These are phyloP conservation scores for Pseudogymnoascus sp. DNA, from an alignment of 2,329 filamentous ascomycete species.

Conservation along the genomic window DNA sequence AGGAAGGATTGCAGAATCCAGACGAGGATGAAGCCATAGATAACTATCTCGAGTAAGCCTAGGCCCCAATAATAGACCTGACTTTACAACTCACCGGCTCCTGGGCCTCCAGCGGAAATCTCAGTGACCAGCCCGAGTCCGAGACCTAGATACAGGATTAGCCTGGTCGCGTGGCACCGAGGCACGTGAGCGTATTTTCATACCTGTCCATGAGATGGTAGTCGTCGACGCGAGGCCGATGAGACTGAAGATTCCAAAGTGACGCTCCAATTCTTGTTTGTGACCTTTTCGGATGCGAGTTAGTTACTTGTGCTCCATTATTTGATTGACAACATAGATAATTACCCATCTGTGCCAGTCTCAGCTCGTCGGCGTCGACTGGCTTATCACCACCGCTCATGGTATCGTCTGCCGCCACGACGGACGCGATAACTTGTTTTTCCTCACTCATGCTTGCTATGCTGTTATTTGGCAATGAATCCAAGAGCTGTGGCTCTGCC, in stretches of 20 bases:
- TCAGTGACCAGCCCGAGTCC: conserved; percentile 39
- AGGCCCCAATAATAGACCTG: not conserved
- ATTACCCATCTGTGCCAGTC: conserved; percentile 38
- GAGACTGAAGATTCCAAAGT: conserved; percentile 40
- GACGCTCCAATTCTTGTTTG: conserved; percentile 40
- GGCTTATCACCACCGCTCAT: not conserved
- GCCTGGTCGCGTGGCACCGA: not conserved
- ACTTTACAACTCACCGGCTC: conserved; percentile 26
- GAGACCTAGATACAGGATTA: conserved; percentile 25
- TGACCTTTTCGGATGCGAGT: conserved; percentile 31
- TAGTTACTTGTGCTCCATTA: not conserved
- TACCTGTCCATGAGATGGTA: conserved; percentile 41
- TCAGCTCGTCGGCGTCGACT: conserved; percentile 34
- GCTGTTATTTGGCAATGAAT: not conserved
- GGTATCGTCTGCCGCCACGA: not conserved
- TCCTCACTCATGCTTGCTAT: not conserved
- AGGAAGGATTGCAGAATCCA: conserved; percentile 40
- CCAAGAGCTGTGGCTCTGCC: not conserved
- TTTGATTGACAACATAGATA: not conserved
- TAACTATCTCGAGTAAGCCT: conserved; percentile 27
- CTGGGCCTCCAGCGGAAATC: conserved; percentile 40
- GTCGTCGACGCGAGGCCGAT: conserved; percentile 42
- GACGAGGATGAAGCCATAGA: conserved; percentile 43
- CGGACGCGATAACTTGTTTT: not conserved
- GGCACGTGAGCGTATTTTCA: not conserved